Evolutionary conservation across 192 early-diverging fungal species (phyloP).

Genomic region (Phlyctochytrium bullatum): DNA sequence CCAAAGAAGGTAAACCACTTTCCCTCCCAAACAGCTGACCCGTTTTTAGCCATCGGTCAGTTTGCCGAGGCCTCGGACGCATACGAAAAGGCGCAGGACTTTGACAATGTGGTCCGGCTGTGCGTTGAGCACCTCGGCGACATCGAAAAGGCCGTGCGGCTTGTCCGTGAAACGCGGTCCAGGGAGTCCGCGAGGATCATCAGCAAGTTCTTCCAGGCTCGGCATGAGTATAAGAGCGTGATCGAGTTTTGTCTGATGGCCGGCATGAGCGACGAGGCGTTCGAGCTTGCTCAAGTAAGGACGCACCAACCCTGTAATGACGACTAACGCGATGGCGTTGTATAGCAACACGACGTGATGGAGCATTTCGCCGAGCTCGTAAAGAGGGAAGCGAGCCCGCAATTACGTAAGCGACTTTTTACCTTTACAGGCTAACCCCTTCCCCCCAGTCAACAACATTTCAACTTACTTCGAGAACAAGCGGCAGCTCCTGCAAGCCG

Average conservation of each 20-base stretch:
- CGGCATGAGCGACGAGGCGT: conserved; percentile 55
- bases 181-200: conserved; percentile 47
- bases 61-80: conserved; percentile 48
- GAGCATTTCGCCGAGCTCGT: conserved; percentile 53
- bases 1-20: conserved; percentile 38
- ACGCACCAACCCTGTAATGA: not conserved
- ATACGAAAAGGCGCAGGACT: conserved; percentile 53
- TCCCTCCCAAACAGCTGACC: not conserved
- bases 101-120: conserved; percentile 46
- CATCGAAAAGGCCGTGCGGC: conserved; percentile 43
- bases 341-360: conserved; percentile 54
- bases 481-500: conserved; percentile 39
- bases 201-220: conserved; percentile 45
- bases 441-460: conserved; percentile 40
- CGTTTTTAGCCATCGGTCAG: conserved; percentile 32
- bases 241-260: conserved; percentile 57
- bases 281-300: conserved; percentile 49
- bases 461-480: conserved; percentile 47
- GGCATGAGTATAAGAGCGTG: conserved; percentile 49
- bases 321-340: not conserved
- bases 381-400: conserved; percentile 39
- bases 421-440: not conserved
- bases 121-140: conserved; percentile 50
- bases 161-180: conserved; percentile 51
- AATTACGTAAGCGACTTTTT: conserved; percentile 23